Conservation (phyloP, 179 eudicot genomes). For the Carnegiea gigantea region DNA sequence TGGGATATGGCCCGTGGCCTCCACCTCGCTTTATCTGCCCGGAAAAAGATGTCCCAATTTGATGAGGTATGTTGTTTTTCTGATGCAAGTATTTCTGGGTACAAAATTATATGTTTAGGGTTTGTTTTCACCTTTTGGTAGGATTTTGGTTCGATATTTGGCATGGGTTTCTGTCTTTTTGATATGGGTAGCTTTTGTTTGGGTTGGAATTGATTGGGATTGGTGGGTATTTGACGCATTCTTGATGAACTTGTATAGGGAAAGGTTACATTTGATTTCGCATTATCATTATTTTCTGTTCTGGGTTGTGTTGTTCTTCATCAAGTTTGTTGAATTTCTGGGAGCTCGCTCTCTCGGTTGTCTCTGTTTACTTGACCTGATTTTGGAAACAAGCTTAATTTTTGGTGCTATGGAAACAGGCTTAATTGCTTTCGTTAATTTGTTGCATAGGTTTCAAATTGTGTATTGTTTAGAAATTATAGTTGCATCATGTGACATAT, state of each 20-base stretch:
- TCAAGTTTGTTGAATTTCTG: neutral
- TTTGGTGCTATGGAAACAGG: no score
- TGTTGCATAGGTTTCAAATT: neutral
- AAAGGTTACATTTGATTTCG: neutral
- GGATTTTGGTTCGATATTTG: neutral
- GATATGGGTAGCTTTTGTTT: slow-evolving; percentile 9
- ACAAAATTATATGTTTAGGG: neutral
- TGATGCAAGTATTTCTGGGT: neutral
- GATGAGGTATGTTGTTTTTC: slow-evolving; percentile 39
- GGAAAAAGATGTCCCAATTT: slow-evolving; percentile 28
- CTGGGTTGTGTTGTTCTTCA: neutral
- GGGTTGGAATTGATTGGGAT: neutral
- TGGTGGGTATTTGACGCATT: neutral
- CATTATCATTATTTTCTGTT: neutral
- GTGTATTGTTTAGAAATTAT: neutral
- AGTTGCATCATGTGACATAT: neutral
- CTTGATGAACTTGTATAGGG: neutral
- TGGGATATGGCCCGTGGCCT: slow-evolving; percentile 52
- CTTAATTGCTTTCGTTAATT: neutral
- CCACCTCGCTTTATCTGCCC: slow-evolving; percentile 53
- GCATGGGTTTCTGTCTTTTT: slow-evolving; percentile 9
- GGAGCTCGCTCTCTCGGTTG: neutral
- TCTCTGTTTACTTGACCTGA: neutral
- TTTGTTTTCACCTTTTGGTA: neutral
- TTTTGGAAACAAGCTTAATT: neutral